Base-by-base conservation (phyloP, 805 yeast genomes). In the Barnettozyma populi region DNA sequence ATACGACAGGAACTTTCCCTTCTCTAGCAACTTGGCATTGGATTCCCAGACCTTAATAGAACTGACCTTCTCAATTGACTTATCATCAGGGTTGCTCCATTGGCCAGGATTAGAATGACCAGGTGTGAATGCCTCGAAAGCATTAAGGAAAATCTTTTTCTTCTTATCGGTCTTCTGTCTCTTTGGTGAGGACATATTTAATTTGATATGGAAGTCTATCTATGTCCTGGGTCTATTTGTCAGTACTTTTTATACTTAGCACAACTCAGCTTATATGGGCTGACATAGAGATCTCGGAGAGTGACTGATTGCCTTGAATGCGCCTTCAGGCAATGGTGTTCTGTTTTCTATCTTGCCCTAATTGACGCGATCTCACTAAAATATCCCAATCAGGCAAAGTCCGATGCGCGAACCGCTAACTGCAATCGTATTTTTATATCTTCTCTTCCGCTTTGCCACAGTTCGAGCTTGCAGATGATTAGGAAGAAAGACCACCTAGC, bases 1-100 rank as follows among this genome's bases (percentile, higher is more conserved):
- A 14, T 68, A 54, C 2, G 66, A 59, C 44, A 63, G 61, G 53
- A 69, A 66, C 51, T 70, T 68, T 0, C 71, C 74, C 31, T 52
- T 57, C 48, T 69, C 74, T 36, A 69, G 53, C 21, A 63, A 42
- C 43, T 65, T 54, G 16, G 71, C 72, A 29, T 54, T 50, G 31
- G 48, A 38, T 36, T 52, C 54, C 58, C 58, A 56, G 10, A 51
- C 40, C 18, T 52, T 48, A 16, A 52, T 35, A 7, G 52, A 54
- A 23, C 45, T 47, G 32, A 48, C 34, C 31, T 52, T 54, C n/a
- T 51, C 49, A 6, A 48, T 40, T 19, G 54, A 46, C 38, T 41
- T 52, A 29, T 56, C 60, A 1, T 44, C 35, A 9, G 60, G 60
- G 27, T 56, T 47, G 5, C 55, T n/a, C 58, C 60, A 56, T 43